These are phyloP conservation scores for Lobosporangium transversale DNA, from an alignment of 192 early-diverging fungal genomes.

Conservation along the genomic window DNA sequence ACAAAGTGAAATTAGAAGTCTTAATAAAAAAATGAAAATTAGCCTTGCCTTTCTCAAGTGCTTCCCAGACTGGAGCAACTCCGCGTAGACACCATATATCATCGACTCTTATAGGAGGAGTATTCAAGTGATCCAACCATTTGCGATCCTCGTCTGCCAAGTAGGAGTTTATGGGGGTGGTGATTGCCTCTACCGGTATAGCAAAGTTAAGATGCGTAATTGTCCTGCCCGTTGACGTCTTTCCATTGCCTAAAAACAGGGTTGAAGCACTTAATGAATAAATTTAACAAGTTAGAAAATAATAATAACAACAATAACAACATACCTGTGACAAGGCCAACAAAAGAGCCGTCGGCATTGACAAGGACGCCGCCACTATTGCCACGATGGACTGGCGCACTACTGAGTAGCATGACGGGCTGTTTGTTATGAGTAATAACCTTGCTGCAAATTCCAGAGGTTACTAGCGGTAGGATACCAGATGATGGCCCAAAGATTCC, in stretches of 20 bases:
- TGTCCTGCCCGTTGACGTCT: constrained; percentile 48
- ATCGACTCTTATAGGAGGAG: constrained; percentile 24
- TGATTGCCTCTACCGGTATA: constrained; percentile 44
- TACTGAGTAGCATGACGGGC: constrained; percentile 48
- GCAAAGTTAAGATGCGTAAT: constrained; percentile 56
- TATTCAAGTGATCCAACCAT: constrained; percentile 37
- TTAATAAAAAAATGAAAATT: background rate
- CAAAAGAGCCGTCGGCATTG: constrained; percentile 33
- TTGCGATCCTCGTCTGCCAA: constrained; percentile 42
- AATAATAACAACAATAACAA: background rate
- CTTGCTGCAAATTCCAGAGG: constrained; percentile 48
- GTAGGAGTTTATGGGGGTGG: constrained; percentile 31
- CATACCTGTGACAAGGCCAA: constrained; percentile 42
- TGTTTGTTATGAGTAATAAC: constrained; percentile 26
- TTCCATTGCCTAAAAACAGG: constrained; percentile 45
- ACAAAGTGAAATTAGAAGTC: background rate
- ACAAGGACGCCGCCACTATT: constrained; percentile 55
- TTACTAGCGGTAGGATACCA: constrained; percentile 41
- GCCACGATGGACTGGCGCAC: constrained; percentile 51
- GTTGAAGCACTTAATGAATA: too few relatives aligned
- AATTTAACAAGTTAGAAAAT: too few relatives aligned
- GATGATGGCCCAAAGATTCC: constrained; percentile 53
- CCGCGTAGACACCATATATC: constrained; percentile 49
- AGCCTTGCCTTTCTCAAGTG: constrained; percentile 42
- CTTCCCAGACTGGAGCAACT: constrained; percentile 39